phyloP scores from a whole-genome alignment of 148 eudicot genomes.

The Diospyros lotus region DNA sequence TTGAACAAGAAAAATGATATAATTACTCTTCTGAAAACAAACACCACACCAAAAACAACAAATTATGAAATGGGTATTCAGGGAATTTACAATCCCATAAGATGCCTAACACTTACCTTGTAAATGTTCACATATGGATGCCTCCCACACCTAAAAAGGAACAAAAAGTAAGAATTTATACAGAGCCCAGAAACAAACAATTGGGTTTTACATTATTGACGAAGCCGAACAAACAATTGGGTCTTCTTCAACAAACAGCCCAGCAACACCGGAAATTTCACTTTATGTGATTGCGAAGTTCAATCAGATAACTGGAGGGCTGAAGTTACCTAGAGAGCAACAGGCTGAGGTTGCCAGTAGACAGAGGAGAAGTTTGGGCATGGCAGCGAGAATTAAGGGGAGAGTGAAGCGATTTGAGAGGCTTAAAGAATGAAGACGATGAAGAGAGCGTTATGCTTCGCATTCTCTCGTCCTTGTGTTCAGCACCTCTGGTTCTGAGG shows the following conservation, averaged over 20 bases:
- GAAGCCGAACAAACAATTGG: too few species aligned
- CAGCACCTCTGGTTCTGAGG: background rate
- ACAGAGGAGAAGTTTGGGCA: background rate
- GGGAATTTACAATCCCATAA: background rate
- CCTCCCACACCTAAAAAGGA: slow-evolving; percentile 13
- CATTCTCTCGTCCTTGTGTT: slow-evolving; percentile 8
- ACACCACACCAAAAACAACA: too few species aligned
- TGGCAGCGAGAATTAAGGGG: background rate
- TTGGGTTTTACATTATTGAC: background rate
- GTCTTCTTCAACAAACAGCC: too few species aligned
- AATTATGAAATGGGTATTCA: too few species aligned
- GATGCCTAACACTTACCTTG: slow-evolving; percentile 6
- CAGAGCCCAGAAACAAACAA: background rate
- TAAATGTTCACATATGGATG: slow-evolving; percentile 4
- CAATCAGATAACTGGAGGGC: background rate
- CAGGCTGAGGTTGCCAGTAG: background rate
- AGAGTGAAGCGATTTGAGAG: background rate
- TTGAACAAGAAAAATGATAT: too few species aligned
- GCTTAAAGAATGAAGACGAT: slow-evolving; percentile 5
- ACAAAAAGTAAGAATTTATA: background rate
- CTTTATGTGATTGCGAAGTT: background rate
- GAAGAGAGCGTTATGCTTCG: slow-evolving; percentile 16
- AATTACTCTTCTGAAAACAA: background rate
- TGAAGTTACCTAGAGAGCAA: slow-evolving; percentile 5
- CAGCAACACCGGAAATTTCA: too few species aligned